Conservation (phyloP, 768 basidiomycete genomes). For the Pholiota molesta region DNA sequence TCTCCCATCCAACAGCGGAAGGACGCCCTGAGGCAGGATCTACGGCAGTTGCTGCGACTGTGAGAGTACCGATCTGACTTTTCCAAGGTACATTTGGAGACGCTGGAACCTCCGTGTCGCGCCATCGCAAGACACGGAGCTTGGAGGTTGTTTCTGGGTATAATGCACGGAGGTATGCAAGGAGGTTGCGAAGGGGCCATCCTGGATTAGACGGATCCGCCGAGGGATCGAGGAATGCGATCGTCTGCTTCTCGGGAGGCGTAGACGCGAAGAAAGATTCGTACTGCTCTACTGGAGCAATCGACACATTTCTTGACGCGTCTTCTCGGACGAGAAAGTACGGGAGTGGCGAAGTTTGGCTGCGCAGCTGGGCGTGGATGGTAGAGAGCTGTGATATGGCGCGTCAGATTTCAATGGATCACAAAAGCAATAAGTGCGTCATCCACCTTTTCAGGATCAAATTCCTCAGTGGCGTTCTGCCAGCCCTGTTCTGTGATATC, state of each 20-base stretch:
- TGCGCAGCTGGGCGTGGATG: slow-evolving; percentile 53
- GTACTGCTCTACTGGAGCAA: slow-evolving; percentile 61
- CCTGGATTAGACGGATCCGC: slow-evolving; percentile 74
- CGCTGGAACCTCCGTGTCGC: slow-evolving; percentile 58
- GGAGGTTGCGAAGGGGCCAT: slow-evolving; percentile 93
- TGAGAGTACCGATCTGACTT: slow-evolving; percentile 63
- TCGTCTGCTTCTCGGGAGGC: slow-evolving; percentile 28
- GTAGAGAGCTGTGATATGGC: slow-evolving; percentile 44
- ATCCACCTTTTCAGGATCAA: slow-evolving; percentile 46
- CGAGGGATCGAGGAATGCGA: slow-evolving; percentile 87
- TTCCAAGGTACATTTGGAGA: slow-evolving; percentile 48
- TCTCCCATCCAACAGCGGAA: slow-evolving; percentile 93
- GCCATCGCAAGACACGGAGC: slow-evolving; percentile 76
- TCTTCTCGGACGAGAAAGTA: slow-evolving; percentile 65
- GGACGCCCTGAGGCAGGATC: slow-evolving; percentile 38
- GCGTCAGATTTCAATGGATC: neutral
- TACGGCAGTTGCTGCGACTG: slow-evolving; percentile 27
- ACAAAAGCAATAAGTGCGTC: neutral
- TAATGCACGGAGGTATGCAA: slow-evolving; percentile 73
- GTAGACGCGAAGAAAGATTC: slow-evolving; percentile 54
- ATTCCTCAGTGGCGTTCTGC: slow-evolving; percentile 47
- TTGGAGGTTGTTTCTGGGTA: slow-evolving; percentile 51
- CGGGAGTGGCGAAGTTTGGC: slow-evolving; percentile 38
- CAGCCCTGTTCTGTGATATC: slow-evolving; percentile 71
- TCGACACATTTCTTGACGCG: slow-evolving; percentile 32